Percentiles rank a stretch among this genome's conserved stretches.
Conservation (phyloP, 345 rosid species). For the Firmiana major region DNA sequence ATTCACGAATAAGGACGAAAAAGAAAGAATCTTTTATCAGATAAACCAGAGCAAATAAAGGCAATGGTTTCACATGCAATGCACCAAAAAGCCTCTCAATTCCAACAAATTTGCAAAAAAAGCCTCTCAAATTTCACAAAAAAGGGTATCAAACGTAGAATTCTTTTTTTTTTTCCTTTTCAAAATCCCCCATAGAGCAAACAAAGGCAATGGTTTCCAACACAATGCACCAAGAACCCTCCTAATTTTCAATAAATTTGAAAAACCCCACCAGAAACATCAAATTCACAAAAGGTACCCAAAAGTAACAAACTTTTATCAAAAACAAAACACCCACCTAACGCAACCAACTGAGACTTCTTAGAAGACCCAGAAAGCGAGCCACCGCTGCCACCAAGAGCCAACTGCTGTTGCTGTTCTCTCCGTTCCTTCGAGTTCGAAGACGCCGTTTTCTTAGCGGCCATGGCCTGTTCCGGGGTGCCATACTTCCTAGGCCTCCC, state of each 20-base stretch:
- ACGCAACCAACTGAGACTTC: slow-evolving; percentile 33
- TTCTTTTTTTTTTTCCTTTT: neutral
- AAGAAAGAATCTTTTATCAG: neutral
- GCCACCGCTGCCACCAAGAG: slow-evolving; percentile 20
- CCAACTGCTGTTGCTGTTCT: slow-evolving; percentile 27
- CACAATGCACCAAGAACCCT: neutral
- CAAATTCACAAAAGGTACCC: neutral
- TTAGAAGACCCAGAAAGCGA: slow-evolving; percentile 31
- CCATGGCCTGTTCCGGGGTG: slow-evolving; percentile 85
- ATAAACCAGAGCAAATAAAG: neutral
- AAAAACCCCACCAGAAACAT: neutral
- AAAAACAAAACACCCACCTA: slow-evolving; percentile 32
- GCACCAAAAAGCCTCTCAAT: neutral
- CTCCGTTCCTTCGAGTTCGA: slow-evolving; percentile 45
- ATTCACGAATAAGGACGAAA: neutral
- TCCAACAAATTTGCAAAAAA: neutral
- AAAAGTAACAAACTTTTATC: neutral
- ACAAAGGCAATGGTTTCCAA: neutral
- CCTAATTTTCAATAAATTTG: neutral
- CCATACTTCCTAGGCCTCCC: slow-evolving; percentile 97
- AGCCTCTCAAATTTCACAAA: neutral
- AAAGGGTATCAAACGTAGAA: neutral
- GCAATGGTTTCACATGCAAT: neutral
- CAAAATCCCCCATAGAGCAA: neutral
- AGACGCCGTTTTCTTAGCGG: slow-evolving; percentile 77